Evolutionary conservation across 441 rosid genomes (phyloP).

Genomic region (Brassica balearica): DNA sequence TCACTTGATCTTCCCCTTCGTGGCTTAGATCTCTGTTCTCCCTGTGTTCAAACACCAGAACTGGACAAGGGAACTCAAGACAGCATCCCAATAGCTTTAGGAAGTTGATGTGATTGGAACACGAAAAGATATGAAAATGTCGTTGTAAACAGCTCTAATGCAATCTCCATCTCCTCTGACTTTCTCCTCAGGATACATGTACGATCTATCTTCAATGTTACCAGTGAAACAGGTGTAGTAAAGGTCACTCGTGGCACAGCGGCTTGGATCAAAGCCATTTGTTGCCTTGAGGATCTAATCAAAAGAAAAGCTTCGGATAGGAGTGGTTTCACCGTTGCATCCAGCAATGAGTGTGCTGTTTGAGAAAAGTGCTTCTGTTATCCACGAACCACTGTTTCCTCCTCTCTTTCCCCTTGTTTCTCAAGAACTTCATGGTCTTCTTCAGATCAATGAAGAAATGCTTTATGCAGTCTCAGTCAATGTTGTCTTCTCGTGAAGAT

Average conservation of each 20-base stretch:
- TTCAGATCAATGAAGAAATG: background rate
- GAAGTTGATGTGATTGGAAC: background rate
- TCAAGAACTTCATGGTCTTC: background rate
- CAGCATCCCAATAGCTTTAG: background rate
- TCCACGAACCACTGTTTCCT: background rate
- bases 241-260: background rate
- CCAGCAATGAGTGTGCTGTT: constrained; percentile 5
- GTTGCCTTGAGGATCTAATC: constrained; percentile 1
- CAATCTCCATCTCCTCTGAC: background rate
- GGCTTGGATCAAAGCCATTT: constrained; percentile 21
- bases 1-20: too few relatives aligned
- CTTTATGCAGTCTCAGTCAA: background rate
- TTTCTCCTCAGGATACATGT: background rate
- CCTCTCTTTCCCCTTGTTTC: background rate
- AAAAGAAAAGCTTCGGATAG: background rate
- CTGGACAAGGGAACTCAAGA: background rate
- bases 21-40: background rate
- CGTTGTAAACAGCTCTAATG: background rate
- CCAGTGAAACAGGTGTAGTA: constrained; percentile 4
- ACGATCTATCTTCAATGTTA: background rate
- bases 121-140: background rate
- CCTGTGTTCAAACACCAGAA: background rate
- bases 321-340: background rate
- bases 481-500: background rate
- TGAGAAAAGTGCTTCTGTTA: background rate